phyloP scores from a whole-genome alignment of 345 rosid species.

The Citrus hindsii region DNA sequence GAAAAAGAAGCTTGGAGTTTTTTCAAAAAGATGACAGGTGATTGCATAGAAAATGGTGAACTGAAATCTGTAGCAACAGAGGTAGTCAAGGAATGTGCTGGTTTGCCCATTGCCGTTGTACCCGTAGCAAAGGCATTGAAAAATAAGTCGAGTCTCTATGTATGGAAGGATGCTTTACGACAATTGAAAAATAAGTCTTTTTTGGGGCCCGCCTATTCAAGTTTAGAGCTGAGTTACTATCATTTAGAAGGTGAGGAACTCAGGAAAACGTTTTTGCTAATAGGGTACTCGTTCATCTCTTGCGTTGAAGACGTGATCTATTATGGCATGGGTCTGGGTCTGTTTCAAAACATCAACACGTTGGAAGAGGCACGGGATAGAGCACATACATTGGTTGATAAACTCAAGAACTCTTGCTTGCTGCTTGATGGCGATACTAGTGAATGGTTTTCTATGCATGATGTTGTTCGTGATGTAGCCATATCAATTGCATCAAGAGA shows the following conservation, averaged over 20 bases:
- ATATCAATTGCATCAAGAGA: no score
- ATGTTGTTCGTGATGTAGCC: background rate
- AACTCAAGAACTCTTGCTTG: no score
- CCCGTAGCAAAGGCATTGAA: slow-evolving; percentile 6
- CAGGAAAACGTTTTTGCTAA: slow-evolving; percentile 17
- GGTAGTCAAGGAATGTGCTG: slow-evolving; percentile 18
- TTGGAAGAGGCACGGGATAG: no score
- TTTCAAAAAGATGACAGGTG: background rate
- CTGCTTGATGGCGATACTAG: fast-evolving
- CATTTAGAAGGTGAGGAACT: slow-evolving; percentile 13
- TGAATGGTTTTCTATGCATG: background rate
- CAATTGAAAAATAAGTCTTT: background rate
- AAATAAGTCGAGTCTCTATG: background rate
- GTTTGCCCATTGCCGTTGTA: slow-evolving; percentile 27
- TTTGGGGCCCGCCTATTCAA: background rate
- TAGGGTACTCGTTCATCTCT: background rate
- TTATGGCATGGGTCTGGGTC: slow-evolving; percentile 18
- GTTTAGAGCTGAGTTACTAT: slow-evolving; percentile 18
- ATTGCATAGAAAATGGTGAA: background rate
- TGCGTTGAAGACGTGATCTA: slow-evolving; percentile 1
- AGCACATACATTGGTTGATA: no score
- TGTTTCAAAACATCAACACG: background rate
- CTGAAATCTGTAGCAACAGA: slow-evolving; percentile 9
- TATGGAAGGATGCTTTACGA: slow-evolving; percentile 24
- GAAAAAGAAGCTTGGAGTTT: background rate